phyloP scores from a whole-genome alignment of 768 basidiomycete genomes.

The Cystofilobasidium ferigula region DNA sequence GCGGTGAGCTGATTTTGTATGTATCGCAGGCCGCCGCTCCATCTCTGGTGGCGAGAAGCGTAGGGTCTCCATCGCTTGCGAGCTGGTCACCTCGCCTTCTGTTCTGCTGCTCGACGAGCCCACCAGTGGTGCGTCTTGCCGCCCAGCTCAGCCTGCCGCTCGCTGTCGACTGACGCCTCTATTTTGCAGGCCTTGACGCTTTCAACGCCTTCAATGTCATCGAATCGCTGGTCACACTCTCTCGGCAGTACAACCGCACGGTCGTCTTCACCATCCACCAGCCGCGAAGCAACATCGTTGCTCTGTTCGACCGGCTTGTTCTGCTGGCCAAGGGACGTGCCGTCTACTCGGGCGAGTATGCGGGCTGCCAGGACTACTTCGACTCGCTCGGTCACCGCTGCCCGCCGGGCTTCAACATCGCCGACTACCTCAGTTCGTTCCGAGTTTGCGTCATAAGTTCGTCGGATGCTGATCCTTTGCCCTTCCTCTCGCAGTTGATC shows the following conservation, averaged over 20 bases:
- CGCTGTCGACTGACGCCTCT: no score
- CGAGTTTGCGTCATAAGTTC: no score
- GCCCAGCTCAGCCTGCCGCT: conserved; percentile 13
- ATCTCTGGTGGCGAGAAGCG: conserved; percentile 98
- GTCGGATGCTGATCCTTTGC: no score
- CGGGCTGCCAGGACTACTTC: conserved; percentile 70
- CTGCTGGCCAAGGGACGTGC: conserved; percentile 72
- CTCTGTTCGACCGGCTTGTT: conserved; percentile 83
- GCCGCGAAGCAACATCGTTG: conserved; percentile 92
- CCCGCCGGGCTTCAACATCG: conserved; percentile 90
- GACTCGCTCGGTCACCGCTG: conserved; percentile 66
- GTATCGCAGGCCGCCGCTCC: conserved; percentile 56
- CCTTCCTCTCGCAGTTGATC: conserved; percentile 47
- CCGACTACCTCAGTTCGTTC: conserved; percentile 80
- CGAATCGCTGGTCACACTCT: conserved; percentile 72
- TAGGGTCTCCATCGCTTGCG: conserved; percentile 92
- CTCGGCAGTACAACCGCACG: conserved; percentile 79
- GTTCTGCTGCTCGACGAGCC: conserved; percentile 96
- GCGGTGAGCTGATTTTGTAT: neutral
- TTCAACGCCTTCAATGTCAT: conserved; percentile 94
- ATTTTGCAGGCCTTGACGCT: conserved; percentile 66
- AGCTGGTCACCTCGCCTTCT: conserved; percentile 91
- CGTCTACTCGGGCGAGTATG: conserved; percentile 70
- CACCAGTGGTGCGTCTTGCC: conserved; percentile 60
- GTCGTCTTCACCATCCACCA: conserved; percentile 98